phyloP scores from a whole-genome alignment of 257 asterid species.

The Pogostemon cablin region DNA sequence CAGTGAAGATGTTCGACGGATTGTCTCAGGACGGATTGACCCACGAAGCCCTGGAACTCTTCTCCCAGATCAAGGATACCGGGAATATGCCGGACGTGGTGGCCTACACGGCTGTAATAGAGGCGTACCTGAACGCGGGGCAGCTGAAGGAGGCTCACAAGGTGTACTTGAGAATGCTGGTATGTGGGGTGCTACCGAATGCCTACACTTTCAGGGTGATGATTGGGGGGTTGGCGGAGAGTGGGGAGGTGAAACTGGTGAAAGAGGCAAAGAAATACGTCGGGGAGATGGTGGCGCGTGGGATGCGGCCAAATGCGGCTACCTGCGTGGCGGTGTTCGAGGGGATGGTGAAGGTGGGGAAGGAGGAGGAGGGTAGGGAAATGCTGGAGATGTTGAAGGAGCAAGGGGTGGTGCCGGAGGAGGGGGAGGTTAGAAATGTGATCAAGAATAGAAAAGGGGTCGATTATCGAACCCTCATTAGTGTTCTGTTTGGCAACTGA shows the following conservation, averaged over 20 bases:
- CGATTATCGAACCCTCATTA: constrained; percentile 27
- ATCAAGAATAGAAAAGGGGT: constrained; percentile 43
- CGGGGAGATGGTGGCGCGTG: constrained; percentile 71
- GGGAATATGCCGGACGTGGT: constrained; percentile 81
- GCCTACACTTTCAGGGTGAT: constrained; percentile 65
- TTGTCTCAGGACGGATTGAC: constrained; percentile 88
- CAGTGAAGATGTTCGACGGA: constrained; percentile 98
- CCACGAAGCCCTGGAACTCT: constrained; percentile 81
- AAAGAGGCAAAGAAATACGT: constrained; percentile 59
- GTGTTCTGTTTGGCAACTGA: constrained; percentile 52
- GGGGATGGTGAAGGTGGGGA: constrained; percentile 54
- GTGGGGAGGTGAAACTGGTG: constrained; percentile 63
- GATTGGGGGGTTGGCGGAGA: constrained; percentile 54
- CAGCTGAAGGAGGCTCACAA: constrained; percentile 68
- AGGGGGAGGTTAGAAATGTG: constrained; percentile 54
- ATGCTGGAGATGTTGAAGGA: constrained; percentile 69
- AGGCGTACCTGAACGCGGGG: constrained; percentile 76
- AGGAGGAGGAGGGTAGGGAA: constrained; percentile 56
- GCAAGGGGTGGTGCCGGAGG: constrained; percentile 59
- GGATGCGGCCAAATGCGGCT: constrained; percentile 63
- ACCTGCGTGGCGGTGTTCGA: constrained; percentile 52
- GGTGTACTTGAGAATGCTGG: constrained; percentile 71
- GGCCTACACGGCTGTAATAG: constrained; percentile 87
- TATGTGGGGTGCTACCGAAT: constrained; percentile 70
- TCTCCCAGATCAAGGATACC: constrained; percentile 71